Base-by-base conservation (phyloP, 495 filamentous ascomycete genomes). In the Bombardia bombarda region DNA sequence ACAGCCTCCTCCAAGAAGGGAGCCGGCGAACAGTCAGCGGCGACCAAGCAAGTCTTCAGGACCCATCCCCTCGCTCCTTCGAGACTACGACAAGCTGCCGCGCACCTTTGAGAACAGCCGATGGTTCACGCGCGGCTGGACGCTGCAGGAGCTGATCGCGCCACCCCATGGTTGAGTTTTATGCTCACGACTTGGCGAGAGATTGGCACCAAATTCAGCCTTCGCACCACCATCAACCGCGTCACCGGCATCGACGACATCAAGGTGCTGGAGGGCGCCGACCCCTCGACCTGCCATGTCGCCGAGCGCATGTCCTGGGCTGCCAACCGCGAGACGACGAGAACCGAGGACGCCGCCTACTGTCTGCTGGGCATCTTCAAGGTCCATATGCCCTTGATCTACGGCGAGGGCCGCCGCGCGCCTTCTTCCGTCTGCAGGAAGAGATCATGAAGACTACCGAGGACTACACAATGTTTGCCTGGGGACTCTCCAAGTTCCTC, bases 391-490 rank as follows among this genome's bases (percentile, higher is more conserved):
- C 43, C 48, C 20, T 38, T 51, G 17, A 35, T 51, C 26, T 51
- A 51, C 22, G 48, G 39, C 31, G 43, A 51, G 38, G 48, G 48
- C 3, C 21, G 32, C 3, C 38, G 45, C 2, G n/a, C n/a, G 52
- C 52, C 0, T 56, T 56, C 28, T 43, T 43, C 23, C 45, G 52
- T 2, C 36, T 56, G 4, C 58, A 58, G 31, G 42, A 58, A 7
- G 53, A 55, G 26, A 53, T 64, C 36, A 57, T 61, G 40, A 56
- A 52, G 25, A 52, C 50, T 13, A 51, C 52, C 1, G 44, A 59
- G 26, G 56, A 59, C 37, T 55, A 61, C 32, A 52, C 53, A 2
- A 60, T 64, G 42, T 48, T 62, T 0, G 53, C 58, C 16, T 56
- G 53, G 53, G 53, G 53, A 0, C 26, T 55, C 10, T 31, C 26